Evolutionary conservation across 805 yeast genomes (phyloP).

Genomic region (Saccharomycopsis fodiens): DNA sequence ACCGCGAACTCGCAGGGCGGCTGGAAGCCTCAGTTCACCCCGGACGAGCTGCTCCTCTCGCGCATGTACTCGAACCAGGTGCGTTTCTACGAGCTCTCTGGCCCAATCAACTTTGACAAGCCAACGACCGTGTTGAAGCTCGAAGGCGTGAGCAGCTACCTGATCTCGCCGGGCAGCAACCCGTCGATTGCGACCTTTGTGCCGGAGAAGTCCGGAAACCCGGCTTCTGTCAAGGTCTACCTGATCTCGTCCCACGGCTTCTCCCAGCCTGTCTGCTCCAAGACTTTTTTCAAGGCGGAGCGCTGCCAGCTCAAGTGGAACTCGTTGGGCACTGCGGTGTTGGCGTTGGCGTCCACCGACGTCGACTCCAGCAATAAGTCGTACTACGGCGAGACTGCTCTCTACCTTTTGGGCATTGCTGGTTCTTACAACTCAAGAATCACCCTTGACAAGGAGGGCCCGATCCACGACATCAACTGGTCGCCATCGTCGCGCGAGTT

Average conservation of each 20-base stretch:
- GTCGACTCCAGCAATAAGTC: constrained; percentile 91
- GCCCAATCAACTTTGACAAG: constrained; percentile 36
- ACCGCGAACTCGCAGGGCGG: constrained; percentile 77
- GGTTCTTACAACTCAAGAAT: constrained; percentile 89
- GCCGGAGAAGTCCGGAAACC: constrained; percentile 81
- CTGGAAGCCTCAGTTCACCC: constrained; percentile 88
- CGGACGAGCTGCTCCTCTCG: constrained; percentile 68
- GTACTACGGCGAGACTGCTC: constrained; percentile 93
- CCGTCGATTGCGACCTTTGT: constrained; percentile 87
- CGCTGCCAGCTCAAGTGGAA: constrained; percentile 92
- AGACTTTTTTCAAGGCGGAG: constrained; percentile 93
- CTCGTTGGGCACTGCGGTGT: constrained; percentile 82
- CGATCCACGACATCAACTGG: constrained; percentile 97
- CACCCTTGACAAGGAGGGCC: constrained; percentile 71
- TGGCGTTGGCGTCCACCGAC: constrained; percentile 92
- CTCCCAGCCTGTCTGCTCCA: constrained; percentile 71
- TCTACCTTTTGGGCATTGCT: constrained; percentile 84
- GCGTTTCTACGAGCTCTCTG: constrained; percentile 55
- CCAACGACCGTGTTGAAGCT: constrained; percentile 52
- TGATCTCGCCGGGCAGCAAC: constrained; percentile 78
- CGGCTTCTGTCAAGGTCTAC: constrained; percentile 81
- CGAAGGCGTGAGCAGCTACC: constrained; percentile 52
- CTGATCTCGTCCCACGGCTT: constrained; percentile 58
- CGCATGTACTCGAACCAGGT: constrained; percentile 50
- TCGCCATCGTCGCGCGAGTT: constrained; percentile 93